Conservation (phyloP, 139 green algal genomes). For the Tetradesmus lagerheimii region DNA sequence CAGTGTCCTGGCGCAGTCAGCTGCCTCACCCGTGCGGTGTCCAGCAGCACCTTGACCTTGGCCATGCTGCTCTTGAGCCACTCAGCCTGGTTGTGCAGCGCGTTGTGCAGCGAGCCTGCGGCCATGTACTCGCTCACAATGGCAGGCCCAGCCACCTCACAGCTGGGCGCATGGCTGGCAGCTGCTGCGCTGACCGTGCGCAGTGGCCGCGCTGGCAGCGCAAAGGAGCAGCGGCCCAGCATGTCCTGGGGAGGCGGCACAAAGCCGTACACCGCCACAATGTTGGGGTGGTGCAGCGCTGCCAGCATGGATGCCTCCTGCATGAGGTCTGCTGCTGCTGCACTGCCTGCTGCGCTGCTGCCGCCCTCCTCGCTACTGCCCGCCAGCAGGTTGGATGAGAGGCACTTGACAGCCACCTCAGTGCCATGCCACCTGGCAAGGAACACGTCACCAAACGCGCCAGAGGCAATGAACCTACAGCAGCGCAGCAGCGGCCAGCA, state of each 20-base stretch:
- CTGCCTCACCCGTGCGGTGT: slow-evolving; percentile 42
- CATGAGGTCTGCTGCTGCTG: slow-evolving; percentile 63
- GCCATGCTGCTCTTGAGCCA: slow-evolving; percentile 42
- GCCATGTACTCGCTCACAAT: slow-evolving; percentile 81
- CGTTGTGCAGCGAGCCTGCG: slow-evolving; percentile 68
- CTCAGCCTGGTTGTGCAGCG: slow-evolving; percentile 58
- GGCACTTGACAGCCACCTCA: slow-evolving; percentile 80
- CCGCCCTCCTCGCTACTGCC: background rate
- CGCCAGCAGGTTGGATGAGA: slow-evolving; percentile 67
- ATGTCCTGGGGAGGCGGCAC: slow-evolving; percentile 62
- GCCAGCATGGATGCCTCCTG: slow-evolving; percentile 74
- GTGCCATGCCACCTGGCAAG: slow-evolving; percentile 69
- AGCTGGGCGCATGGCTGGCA: background rate
- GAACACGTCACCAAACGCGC: slow-evolving; percentile 78
- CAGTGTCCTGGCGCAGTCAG: background rate
- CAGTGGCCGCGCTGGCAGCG: background rate
- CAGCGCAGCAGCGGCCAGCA: background rate
- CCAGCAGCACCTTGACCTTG: slow-evolving; percentile 56
- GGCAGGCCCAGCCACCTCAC: slow-evolving; percentile 63
- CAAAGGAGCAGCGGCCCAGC: background rate
- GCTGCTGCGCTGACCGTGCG: background rate
- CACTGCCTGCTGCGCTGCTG: background rate
- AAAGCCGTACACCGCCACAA: slow-evolving; percentile 83
- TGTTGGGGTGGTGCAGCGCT: slow-evolving; percentile 66
- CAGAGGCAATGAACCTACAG: slow-evolving; percentile 71